Evolutionary conservation across 2,329 filamentous ascomycete genomes (phyloP).

Genomic region (Aureobasidium namibiae): DNA sequence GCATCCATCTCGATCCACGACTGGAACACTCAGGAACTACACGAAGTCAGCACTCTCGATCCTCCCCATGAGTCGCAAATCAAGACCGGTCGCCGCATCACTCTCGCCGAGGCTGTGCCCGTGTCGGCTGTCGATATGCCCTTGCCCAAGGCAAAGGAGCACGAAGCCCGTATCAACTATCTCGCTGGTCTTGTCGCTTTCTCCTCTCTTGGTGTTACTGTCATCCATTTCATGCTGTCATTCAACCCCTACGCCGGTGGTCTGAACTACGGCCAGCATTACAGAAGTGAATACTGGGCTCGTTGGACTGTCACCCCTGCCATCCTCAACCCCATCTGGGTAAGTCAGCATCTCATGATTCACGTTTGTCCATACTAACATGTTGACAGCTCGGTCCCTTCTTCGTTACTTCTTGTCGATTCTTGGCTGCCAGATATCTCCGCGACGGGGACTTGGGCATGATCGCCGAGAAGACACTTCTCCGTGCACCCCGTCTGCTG

Average conservation of each 20-base stretch:
- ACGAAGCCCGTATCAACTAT: conserved; percentile 35
- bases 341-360: background rate
- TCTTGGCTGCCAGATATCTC: conserved; percentile 36
- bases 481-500: conserved; percentile 38
- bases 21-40: conserved; percentile 1
- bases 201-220: conserved; percentile 36
- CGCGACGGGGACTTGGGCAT: conserved; percentile 34
- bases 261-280: conserved; percentile 28
- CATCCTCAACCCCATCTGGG: conserved; percentile 38
- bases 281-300: conserved; percentile 33
- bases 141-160: conserved; percentile 3
- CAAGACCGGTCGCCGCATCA: background rate
- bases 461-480: conserved; percentile 37
- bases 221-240: conserved; percentile 38
- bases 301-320: conserved; percentile 36
- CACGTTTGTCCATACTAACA: background rate
- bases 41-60: conserved; percentile 2
- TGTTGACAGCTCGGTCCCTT: conserved; percentile 34
- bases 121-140: conserved; percentile 6
- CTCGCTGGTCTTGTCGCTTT: conserved; percentile 39
- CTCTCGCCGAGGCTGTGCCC: conserved; percentile 10
- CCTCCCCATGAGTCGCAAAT: conserved; percentile 9
- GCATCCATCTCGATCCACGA: background rate
- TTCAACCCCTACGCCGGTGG: conserved; percentile 35
- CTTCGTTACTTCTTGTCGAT: conserved; percentile 41